Percentiles rank a stretch among this genome's conserved stretches.
phyloP scores from a whole-genome alignment of 2,329 filamentous ascomycete species.

The Sporothrix inflata region DNA sequence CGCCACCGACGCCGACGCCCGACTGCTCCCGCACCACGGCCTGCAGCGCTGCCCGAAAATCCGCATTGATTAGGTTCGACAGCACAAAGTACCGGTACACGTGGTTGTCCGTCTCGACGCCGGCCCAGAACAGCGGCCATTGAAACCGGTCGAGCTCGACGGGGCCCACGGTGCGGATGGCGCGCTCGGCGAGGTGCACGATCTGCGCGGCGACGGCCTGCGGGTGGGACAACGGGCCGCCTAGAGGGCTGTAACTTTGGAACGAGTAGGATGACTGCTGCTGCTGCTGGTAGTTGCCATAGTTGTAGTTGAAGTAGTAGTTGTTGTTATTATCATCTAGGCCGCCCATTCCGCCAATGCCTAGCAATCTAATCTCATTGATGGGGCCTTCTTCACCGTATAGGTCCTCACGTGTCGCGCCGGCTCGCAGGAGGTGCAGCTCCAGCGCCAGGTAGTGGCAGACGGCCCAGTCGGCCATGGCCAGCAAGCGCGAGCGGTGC shows the following conservation, averaged over 20 bases:
- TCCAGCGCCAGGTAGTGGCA: slow-evolving; percentile 21
- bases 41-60: slow-evolving; percentile 13
- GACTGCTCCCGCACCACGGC: slow-evolving; percentile 12
- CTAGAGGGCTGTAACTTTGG: not conserved
- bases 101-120: slow-evolving; percentile 24
- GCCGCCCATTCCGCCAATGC: not conserved
- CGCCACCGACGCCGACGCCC: not conserved
- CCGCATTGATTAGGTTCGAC: slow-evolving; percentile 19
- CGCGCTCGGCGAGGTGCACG: slow-evolving; percentile 17
- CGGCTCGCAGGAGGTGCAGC: slow-evolving; percentile 17
- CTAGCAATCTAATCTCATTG: not conserved
- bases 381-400: not conserved
- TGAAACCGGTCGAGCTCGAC: slow-evolving; percentile 26
- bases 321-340: not conserved
- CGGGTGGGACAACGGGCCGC: not conserved
- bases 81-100: slow-evolving; percentile 23
- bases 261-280: not conserved
- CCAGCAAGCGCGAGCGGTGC: slow-evolving; percentile 12
- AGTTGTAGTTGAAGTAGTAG: not conserved
- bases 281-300: not conserved
- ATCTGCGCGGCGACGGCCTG: slow-evolving; percentile 11
- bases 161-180: slow-evolving; percentile 17
- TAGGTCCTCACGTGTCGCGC: not conserved
- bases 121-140: slow-evolving; percentile 28
- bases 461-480: slow-evolving; percentile 22